Conservation (phyloP, 768 basidiomycete genomes). For the Dacryopinax spathularia region DNA sequence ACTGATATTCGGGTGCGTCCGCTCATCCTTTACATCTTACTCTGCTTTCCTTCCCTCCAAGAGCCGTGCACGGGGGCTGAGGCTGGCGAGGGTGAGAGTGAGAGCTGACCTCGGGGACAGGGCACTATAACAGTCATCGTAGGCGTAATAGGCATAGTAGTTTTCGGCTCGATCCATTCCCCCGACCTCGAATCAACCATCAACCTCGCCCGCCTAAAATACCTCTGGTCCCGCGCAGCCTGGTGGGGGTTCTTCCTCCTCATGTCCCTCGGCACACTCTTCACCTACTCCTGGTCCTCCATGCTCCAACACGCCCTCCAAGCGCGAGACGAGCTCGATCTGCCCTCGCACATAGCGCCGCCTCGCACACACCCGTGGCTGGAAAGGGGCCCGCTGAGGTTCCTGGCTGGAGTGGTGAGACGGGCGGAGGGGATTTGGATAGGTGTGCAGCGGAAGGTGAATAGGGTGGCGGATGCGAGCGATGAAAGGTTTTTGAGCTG, state of each 20-base stretch:
- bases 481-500: slow-evolving; percentile 78
- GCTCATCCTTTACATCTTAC: background rate
- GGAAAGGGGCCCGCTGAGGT: slow-evolving; percentile 4
- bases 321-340: slow-evolving; percentile 29
- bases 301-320: slow-evolving; percentile 61
- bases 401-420: slow-evolving; percentile 20
- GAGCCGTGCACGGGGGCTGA: too few relatives aligned
- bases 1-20: slow-evolving; percentile 63
- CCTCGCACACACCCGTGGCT: slow-evolving; percentile 14
- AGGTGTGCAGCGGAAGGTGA: slow-evolving; percentile 41
- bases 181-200: slow-evolving; percentile 57
- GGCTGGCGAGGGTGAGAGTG: too few relatives aligned
- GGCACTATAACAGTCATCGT: slow-evolving; percentile 71
- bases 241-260: slow-evolving; percentile 87
- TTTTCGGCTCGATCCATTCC: slow-evolving; percentile 70
- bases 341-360: background rate
- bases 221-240: slow-evolving; percentile 69
- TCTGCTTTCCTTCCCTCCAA: too few relatives aligned
- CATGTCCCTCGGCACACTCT: slow-evolving; percentile 53
- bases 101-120: too few relatives aligned
- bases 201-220: slow-evolving; percentile 51
- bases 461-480: slow-evolving; percentile 60
- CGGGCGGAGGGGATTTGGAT: slow-evolving; percentile 32
- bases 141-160: slow-evolving; percentile 77
- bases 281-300: slow-evolving; percentile 51